Evolutionary conservation across 1,139 yeast species (phyloP).

Genomic region (Lodderomyces orthopsilosis): DNA sequence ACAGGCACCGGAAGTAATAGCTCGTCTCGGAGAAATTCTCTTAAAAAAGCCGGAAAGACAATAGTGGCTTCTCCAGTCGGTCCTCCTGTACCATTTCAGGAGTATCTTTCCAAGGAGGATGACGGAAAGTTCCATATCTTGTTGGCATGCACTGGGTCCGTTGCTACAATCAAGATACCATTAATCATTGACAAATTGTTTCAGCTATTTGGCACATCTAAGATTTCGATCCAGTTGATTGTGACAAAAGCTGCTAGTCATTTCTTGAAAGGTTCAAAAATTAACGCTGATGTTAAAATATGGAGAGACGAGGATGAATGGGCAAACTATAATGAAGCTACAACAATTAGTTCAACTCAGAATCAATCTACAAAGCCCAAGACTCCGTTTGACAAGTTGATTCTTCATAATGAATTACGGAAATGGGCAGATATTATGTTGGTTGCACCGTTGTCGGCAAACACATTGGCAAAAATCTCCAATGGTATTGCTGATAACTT

Average conservation of each 20-base stretch:
- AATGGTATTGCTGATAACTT: constrained; percentile 91
- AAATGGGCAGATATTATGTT: constrained; percentile 95
- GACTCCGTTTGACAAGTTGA: constrained; percentile 42
- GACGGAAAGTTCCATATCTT: constrained; percentile 83
- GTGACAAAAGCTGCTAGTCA: constrained; percentile 83
- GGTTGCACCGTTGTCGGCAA: constrained; percentile 92
- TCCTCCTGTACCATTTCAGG: constrained; percentile 72
- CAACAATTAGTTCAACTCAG: constrained; percentile 5
- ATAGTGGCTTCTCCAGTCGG: constrained; percentile 57
- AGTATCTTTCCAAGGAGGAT: constrained; percentile 66
- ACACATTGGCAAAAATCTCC: constrained; percentile 85
- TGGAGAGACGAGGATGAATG: constrained; percentile 97
- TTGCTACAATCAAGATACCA: constrained; percentile 92
- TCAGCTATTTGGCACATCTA: constrained; percentile 67
- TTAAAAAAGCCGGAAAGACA: constrained; percentile 31
- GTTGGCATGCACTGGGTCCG: constrained; percentile 93
- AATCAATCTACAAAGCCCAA: constrained; percentile 26
- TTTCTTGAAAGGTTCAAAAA: constrained; percentile 73
- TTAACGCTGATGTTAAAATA: constrained; percentile 78
- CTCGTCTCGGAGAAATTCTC: constrained; percentile 21
- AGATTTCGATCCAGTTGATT: constrained; percentile 79
- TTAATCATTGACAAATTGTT: constrained; percentile 77
- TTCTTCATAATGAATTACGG: constrained; percentile 82
- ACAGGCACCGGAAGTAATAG: constrained; percentile 11
- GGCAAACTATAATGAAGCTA: constrained; percentile 52